Conservation (phyloP, 768 basidiomycete genomes). For the Leccinum barrowsii region DNA sequence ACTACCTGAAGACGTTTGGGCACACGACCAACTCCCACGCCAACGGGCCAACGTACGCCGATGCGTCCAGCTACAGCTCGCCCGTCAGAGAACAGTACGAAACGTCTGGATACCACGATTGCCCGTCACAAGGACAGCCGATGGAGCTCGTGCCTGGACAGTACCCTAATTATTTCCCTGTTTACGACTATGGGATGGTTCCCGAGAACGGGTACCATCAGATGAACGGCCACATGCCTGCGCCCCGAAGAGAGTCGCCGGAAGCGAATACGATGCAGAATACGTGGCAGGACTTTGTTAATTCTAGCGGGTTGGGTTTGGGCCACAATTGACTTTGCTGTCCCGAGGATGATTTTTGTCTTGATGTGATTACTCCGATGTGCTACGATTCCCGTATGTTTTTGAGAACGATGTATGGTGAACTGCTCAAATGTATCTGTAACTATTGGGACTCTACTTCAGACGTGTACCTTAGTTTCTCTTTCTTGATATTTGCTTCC, state of each 20-base stretch:
- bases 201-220: slow-evolving; percentile 34
- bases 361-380: slow-evolving; percentile 5
- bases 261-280: slow-evolving; percentile 56
- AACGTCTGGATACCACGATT: slow-evolving; percentile 18
- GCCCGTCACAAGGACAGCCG: slow-evolving; percentile 24
- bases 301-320: slow-evolving; percentile 24
- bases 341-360: background rate
- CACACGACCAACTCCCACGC: slow-evolving; percentile 22
- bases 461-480: slow-evolving; percentile 10
- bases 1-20: slow-evolving; percentile 65
- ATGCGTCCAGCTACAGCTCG: slow-evolving; percentile 24
- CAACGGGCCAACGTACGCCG: slow-evolving; percentile 21
- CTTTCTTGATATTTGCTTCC: background rate
- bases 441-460: slow-evolving; percentile 13
- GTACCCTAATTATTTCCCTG: slow-evolving; percentile 72
- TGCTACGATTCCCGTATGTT: slow-evolving; percentile 10
- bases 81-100: slow-evolving; percentile 26
- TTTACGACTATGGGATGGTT: slow-evolving; percentile 62
- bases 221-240: slow-evolving; percentile 36
- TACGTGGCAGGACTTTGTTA: slow-evolving; percentile 64
- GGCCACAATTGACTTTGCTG: slow-evolving; percentile 8
- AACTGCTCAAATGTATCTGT: slow-evolving; percentile 14
- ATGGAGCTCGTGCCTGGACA: slow-evolving; percentile 32
- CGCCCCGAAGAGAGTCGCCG: slow-evolving; percentile 42
- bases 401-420: slow-evolving; percentile 7